Percentiles rank a stretch among this genome's conserved stretches.
Evolutionary conservation across 306 rosid species (phyloP).

Genomic region (Amphicarpaea edgeworthii): DNA sequence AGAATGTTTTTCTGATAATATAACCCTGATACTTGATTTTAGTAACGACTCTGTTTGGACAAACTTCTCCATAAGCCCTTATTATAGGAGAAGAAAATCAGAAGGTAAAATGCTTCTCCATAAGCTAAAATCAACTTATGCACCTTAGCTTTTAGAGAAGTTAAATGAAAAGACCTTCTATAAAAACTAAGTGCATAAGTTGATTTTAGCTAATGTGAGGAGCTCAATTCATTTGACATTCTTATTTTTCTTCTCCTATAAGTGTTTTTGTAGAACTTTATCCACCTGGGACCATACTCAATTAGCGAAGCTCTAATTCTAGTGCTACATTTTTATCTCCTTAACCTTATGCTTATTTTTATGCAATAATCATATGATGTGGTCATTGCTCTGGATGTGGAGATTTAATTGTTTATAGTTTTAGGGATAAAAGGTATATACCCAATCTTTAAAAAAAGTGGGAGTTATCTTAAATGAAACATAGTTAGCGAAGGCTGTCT

Average conservation of each 20-base stretch:
- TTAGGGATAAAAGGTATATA: slow-evolving; percentile 27
- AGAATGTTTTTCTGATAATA: neutral
- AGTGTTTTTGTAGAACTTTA: no score
- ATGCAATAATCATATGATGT: slow-evolving; percentile 19
- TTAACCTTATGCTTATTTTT: slow-evolving; percentile 23
- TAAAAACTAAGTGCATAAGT: no score
- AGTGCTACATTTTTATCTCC: slow-evolving; percentile 10
- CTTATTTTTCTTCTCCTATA: no score
- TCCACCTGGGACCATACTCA: no score
- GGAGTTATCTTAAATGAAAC: slow-evolving; percentile 16
- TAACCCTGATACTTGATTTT: slow-evolving; percentile 10
- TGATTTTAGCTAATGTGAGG: no score
- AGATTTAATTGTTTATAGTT: slow-evolving; percentile 26
- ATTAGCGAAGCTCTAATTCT: neutral
- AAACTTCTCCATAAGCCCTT: no score
- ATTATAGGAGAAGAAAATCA: no score
- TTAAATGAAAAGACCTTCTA: no score
- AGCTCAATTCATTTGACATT: no score
- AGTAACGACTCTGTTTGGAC: neutral
- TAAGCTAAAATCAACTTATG: no score
- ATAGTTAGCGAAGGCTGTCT: slow-evolving; percentile 10
- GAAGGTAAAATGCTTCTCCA: no score
- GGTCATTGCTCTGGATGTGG: neutral
- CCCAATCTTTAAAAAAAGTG: neutral
- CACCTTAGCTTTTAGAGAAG: no score